phyloP scores from a whole-genome alignment of 352 stramenopile species.

The Phytopythium boreale region DNA sequence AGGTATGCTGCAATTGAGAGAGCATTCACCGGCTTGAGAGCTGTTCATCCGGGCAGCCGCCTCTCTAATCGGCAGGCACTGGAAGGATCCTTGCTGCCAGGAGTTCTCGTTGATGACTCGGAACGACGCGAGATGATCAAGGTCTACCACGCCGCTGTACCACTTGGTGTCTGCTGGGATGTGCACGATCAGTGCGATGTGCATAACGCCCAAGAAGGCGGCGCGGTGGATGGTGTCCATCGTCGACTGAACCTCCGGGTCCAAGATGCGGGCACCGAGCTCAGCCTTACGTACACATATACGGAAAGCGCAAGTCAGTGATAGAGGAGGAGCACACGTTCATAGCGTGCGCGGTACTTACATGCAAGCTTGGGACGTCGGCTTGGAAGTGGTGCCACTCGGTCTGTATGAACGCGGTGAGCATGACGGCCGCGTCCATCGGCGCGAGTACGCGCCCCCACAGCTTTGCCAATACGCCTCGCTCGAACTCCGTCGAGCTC shows the following conservation, averaged over 20 bases:
- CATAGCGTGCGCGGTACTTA: constrained; percentile 4
- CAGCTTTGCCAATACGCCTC: constrained; percentile 7
- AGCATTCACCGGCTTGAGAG: neutral
- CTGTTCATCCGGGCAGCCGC: neutral
- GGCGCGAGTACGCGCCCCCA: constrained; percentile 21
- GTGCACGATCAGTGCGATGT: constrained; percentile 26
- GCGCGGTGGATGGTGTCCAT: constrained; percentile 27
- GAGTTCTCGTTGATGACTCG: constrained; percentile 29
- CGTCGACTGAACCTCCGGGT: constrained; percentile 15
- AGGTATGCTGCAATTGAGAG: neutral
- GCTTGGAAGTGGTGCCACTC: constrained; percentile 33
- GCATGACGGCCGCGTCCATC: constrained; percentile 18
- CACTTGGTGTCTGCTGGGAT: constrained; percentile 24
- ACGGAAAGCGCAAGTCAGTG: neutral
- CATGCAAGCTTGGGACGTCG: constrained; percentile 29
- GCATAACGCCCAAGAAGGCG: constrained; percentile 23
- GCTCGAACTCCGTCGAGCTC: constrained; percentile 3
- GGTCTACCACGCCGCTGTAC: constrained; percentile 21
- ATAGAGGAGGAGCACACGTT: too few relatives aligned
- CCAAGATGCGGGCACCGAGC: constrained; percentile 17
- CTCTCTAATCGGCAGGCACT: neutral
- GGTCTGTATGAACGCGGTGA: constrained; percentile 32
- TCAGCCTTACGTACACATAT: constrained; percentile 15
- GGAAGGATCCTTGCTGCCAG: constrained; percentile 12
- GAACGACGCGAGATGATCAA: constrained; percentile 17